A percentile compares a stretch with the other conserved stretches of the same genome.
These are phyloP conservation scores for Yarrowia sp. DNA, from an alignment of 805 yeast species.

Conservation along the genomic window DNA sequence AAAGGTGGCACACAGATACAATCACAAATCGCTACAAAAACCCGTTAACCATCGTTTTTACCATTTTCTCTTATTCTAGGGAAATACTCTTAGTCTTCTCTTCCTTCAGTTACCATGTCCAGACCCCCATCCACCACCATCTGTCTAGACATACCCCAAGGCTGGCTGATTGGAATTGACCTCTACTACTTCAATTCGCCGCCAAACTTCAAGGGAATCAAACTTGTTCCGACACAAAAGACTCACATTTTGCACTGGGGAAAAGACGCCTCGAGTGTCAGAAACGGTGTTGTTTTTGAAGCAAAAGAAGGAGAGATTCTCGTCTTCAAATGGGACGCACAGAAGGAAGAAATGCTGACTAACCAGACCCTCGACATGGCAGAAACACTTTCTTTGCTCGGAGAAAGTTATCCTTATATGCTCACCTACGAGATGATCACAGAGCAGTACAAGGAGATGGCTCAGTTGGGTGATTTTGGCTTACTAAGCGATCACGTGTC, in stretches of 20 bases:
- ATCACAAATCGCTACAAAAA: too few species aligned
- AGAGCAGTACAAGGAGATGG: not conserved
- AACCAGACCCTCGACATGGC: slow-evolving; percentile 36
- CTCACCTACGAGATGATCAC: not conserved
- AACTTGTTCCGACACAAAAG: slow-evolving; percentile 47
- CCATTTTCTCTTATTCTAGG: too few species aligned
- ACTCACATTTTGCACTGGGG: slow-evolving; percentile 56
- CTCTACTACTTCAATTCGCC: slow-evolving; percentile 47
- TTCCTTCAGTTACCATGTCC: not conserved
- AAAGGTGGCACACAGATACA: too few species aligned
- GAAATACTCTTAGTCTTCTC: too few species aligned
- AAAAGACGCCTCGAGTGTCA: slow-evolving; percentile 39
- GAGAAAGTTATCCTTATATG: slow-evolving; percentile 42
- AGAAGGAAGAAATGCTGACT: slow-evolving; percentile 37
- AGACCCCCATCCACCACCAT: slow-evolving; percentile 32
- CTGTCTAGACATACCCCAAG: slow-evolving; percentile 37
- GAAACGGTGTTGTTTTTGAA: slow-evolving; percentile 41
- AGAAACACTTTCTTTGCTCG: slow-evolving; percentile 37
- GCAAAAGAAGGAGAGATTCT: slow-evolving; percentile 41
- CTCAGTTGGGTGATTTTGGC: slow-evolving; percentile 39
- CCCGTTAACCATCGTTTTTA: too few species aligned
- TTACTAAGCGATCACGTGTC: slow-evolving; percentile 33
- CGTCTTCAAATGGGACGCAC: slow-evolving; percentile 41
- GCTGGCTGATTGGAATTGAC: slow-evolving; percentile 49
- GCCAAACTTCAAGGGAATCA: slow-evolving; percentile 47